A percentile compares a stretch with the other conserved stretches of the same genome.
Conservation (phyloP, 352 stramenopile genomes). For the Pythium periplocum region DNA sequence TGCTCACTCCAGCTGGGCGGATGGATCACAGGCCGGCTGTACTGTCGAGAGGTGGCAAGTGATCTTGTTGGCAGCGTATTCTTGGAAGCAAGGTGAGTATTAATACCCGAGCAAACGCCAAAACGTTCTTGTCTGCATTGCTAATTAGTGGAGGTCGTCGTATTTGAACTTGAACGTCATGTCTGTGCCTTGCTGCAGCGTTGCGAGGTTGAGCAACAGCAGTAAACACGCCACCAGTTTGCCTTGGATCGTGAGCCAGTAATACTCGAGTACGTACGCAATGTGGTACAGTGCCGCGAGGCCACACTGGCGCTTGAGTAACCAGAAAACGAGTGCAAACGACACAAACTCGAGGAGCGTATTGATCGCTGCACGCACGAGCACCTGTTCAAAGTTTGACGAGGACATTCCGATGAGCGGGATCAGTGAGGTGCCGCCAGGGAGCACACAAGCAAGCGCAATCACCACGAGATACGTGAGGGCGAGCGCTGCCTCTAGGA, state of each 20-base stretch:
- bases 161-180: background rate
- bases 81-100: too few species aligned
- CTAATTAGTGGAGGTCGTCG: too few species aligned
- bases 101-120: too few species aligned
- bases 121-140: too few species aligned
- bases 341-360: conserved; percentile 25
- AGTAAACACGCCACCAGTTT: conserved; percentile 25
- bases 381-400: background rate
- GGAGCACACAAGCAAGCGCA: background rate
- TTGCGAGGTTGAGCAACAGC: conserved; percentile 7
- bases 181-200: conserved; percentile 10
- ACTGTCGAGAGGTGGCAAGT: too few species aligned
- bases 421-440: conserved; percentile 10
- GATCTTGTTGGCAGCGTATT: too few species aligned
- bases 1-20: too few species aligned
- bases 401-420: conserved; percentile 5
- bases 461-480: background rate
- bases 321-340: conserved; percentile 19
- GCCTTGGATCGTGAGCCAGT: conserved; percentile 28
- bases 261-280: conserved; percentile 25
- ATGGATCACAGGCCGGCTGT: too few species aligned
- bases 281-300: conserved; percentile 24
- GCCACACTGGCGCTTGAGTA: conserved; percentile 20
- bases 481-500: conserved; percentile 16
- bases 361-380: conserved; percentile 19